A percentile compares a stretch with the other conserved stretches of the same genome.
Conservation (phyloP, 352 stramenopile genomes). For the Phytophthora gonapodyides region DNA sequence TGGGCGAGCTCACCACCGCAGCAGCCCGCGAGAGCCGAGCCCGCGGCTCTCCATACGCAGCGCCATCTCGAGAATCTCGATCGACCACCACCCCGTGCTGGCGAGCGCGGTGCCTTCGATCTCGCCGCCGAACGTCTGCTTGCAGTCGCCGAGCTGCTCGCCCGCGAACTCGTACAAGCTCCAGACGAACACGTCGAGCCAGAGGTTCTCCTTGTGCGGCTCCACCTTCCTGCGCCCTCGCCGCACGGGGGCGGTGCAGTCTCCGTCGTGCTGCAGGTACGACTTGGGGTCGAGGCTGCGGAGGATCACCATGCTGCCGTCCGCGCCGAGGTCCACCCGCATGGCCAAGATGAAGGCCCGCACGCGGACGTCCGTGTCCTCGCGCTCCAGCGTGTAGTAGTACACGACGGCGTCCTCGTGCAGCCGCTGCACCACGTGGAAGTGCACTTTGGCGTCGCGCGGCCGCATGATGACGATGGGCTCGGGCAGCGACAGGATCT, state of each 20-base stretch:
- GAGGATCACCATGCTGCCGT: constrained; percentile 53
- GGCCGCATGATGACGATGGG: constrained; percentile 57
- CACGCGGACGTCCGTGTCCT: constrained; percentile 52
- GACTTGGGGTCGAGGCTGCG: constrained; percentile 58
- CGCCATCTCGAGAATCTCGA: constrained; percentile 75
- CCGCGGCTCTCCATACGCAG: constrained; percentile 60
- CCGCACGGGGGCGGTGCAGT: constrained; percentile 52
- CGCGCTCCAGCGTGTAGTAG: constrained; percentile 71
- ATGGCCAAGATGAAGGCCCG: constrained; percentile 67
- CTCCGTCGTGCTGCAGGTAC: constrained; percentile 55
- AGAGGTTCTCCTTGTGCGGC: constrained; percentile 57
- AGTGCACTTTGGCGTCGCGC: constrained; percentile 53
- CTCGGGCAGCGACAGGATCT: constrained; percentile 53
- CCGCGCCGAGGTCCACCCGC: constrained; percentile 47
- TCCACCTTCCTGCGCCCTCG: constrained; percentile 59
- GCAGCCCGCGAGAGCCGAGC: constrained; percentile 44
- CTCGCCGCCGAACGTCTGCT: constrained; percentile 65
- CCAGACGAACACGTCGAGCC: constrained; percentile 78
- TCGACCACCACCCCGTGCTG: constrained; percentile 65
- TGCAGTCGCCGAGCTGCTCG: constrained; percentile 45
- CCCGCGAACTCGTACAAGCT: constrained; percentile 55
- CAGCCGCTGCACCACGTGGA: constrained; percentile 67
- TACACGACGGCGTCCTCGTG: constrained; percentile 64
- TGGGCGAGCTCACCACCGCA: constrained; percentile 29
- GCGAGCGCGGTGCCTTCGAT: constrained; percentile 62